Percentiles rank a stretch among this genome's conserved stretches.
These are phyloP conservation scores for Huntiella moniliformis DNA, from an alignment of 2,329 filamentous ascomycete genomes.

Conservation along the genomic window DNA sequence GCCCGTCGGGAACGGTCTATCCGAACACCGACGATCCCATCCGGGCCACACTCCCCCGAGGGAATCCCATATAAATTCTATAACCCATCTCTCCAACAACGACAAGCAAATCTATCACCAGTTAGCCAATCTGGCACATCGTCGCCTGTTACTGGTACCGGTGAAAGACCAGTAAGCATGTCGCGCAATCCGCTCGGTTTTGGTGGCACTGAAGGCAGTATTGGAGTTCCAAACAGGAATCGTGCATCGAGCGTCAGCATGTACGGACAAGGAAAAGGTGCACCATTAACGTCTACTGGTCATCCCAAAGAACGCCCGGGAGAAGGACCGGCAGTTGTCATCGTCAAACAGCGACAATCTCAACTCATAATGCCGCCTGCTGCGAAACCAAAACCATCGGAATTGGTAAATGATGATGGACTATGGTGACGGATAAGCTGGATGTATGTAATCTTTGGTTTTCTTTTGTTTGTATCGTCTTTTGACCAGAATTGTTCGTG, in stretches of 20 bases:
- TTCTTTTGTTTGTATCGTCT: neutral
- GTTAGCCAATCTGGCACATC: too few species aligned
- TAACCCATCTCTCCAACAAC: conserved; percentile 1
- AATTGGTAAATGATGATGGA: conserved; percentile 10
- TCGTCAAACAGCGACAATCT: conserved; percentile 3
- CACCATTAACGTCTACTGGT: conserved; percentile 4
- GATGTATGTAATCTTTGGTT: neutral
- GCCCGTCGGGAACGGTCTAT: conserved; percentile 8
- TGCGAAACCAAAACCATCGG: neutral
- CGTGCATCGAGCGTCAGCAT: neutral
- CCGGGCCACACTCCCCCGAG: conserved; percentile 2
- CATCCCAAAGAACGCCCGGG: conserved; percentile 6
- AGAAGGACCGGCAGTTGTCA: conserved; percentile 4
- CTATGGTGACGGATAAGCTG: conserved; percentile 8
- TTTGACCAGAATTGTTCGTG: neutral
- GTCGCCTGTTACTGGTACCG: too few species aligned
- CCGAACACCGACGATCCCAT: conserved; percentile 11
- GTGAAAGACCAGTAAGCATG: too few species aligned
- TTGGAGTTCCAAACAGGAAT: too few species aligned
- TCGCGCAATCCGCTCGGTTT: neutral
- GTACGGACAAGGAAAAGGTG: neutral
- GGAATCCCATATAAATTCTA: conserved; percentile 10
- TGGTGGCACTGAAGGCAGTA: too few species aligned
- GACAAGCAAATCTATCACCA: too few species aligned
- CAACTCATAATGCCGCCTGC: conserved; percentile 5